Evolutionary conservation across 345 rosid genomes (phyloP).

Genomic region (Hibiscus mutabilis): DNA sequence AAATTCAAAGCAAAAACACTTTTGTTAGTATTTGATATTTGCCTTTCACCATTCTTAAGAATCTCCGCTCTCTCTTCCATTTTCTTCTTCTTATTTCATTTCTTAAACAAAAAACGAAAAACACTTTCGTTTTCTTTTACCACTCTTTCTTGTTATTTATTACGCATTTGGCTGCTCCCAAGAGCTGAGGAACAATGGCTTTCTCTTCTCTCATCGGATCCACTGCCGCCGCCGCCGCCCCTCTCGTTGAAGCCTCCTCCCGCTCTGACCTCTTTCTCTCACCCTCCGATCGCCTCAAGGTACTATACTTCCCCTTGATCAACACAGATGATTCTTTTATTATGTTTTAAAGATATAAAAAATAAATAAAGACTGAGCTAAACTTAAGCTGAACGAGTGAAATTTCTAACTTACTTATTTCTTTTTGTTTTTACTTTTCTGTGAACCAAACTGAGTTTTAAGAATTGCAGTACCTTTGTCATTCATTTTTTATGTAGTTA

Average conservation of each 20-base stretch:
- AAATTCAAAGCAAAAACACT: neutral
- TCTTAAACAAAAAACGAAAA: too few relatives aligned
- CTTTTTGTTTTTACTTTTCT: neutral
- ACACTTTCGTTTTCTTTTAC: too few relatives aligned
- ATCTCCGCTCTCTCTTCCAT: neutral
- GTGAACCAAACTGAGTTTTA: neutral
- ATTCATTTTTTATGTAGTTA: too few relatives aligned
- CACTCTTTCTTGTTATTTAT: neutral
- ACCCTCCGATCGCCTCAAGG: slow-evolving; percentile 50
- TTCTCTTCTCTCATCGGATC: slow-evolving; percentile 66
- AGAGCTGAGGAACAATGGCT: slow-evolving; percentile 65
- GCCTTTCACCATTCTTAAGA: neutral
- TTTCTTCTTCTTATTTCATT: neutral
- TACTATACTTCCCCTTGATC: slow-evolving; percentile 4
- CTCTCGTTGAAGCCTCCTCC: slow-evolving; percentile 28
- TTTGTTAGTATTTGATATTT: neutral
- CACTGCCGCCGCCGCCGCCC: slow-evolving; percentile 35
- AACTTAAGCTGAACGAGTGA: neutral
- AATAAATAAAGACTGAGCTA: neutral
- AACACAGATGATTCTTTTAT: neutral
- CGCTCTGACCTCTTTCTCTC: slow-evolving; percentile 33
- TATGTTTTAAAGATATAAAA: too few relatives aligned
- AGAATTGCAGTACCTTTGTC: neutral
- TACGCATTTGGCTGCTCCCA: neutral
- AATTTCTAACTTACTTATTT: neutral